Evolutionary conservation across 2,329 filamentous ascomycete species (phyloP).

Genomic region (Monosporascus sp.): DNA sequence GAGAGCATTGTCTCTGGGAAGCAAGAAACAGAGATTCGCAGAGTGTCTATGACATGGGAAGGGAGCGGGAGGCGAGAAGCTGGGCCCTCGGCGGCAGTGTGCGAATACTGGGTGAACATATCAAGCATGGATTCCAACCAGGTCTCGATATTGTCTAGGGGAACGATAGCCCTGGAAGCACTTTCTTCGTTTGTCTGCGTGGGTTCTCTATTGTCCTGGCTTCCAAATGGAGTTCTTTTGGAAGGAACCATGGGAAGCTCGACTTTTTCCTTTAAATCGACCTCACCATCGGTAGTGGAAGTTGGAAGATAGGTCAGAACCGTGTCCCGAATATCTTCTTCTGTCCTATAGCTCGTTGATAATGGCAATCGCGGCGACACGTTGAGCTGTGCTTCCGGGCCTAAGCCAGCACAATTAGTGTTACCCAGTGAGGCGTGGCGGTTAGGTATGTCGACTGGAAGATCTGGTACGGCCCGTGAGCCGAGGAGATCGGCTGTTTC

Average conservation of each 20-base stretch:
- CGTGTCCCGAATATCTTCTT: background rate
- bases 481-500: slow-evolving; percentile 1
- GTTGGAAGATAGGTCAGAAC: background rate
- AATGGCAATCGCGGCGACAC: slow-evolving; percentile 1
- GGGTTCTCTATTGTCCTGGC: background rate
- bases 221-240: background rate
- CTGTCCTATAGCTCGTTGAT: background rate
- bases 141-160: slow-evolving; percentile 18
- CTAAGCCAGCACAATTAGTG: slow-evolving; percentile 11
- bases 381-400: slow-evolving; percentile 9
- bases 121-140: slow-evolving; percentile 21
- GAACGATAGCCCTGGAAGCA: slow-evolving; percentile 11
- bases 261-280: background rate
- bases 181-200: background rate
- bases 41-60: slow-evolving; percentile 48
- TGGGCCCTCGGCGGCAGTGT: slow-evolving; percentile 17
- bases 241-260: background rate
- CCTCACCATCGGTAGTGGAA: background rate
- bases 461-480: slow-evolving; percentile 4
- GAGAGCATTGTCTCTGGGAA: slow-evolving; percentile 58
- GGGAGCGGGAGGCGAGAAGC: slow-evolving; percentile 43
- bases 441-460: slow-evolving; percentile 12
- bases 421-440: slow-evolving; percentile 19
- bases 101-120: slow-evolving; percentile 18
- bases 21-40: slow-evolving; percentile 48